Evolutionary conservation across 805 yeast species (phyloP).

Genomic region (Dipodascus geniculatus): DNA sequence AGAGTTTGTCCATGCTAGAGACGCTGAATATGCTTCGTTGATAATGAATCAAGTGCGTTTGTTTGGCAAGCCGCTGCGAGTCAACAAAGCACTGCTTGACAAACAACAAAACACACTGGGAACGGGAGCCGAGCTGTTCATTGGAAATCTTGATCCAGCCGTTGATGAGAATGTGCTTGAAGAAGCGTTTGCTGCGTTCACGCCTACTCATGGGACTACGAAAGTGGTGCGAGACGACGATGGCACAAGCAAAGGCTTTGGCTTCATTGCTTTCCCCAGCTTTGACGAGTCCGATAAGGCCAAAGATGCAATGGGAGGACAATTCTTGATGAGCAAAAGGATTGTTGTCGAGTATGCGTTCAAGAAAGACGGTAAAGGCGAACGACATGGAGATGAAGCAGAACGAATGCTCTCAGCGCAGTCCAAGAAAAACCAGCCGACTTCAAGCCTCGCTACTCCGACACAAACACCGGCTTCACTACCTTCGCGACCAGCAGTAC

Average conservation of each 20-base stretch:
- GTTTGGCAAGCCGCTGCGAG: constrained; percentile 47
- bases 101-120: constrained; percentile 20
- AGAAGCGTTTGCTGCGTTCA: constrained; percentile 59
- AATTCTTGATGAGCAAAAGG: constrained; percentile 53
- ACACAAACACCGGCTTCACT: neutral
- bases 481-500: neutral
- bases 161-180: constrained; percentile 47
- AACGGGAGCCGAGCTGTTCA: constrained; percentile 57
- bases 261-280: constrained; percentile 49
- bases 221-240: constrained; percentile 37
- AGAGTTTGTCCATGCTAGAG: constrained; percentile 47
- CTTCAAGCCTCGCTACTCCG: constrained; percentile 4
- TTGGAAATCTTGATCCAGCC: constrained; percentile 56
- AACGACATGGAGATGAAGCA: constrained; percentile 65
- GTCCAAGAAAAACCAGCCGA: constrained; percentile 33
- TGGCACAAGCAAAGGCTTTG: constrained; percentile 49
- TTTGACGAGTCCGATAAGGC: constrained; percentile 67
- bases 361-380: constrained; percentile 45
- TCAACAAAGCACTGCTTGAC: constrained; percentile 38
- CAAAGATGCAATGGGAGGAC: constrained; percentile 54
- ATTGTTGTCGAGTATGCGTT: constrained; percentile 58
- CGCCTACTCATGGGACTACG: constrained; percentile 42
- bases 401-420: constrained; percentile 62
- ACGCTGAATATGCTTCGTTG: constrained; percentile 57
- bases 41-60: constrained; percentile 49